Percentiles rank a stretch among this genome's conserved stretches.
Evolutionary conservation across 2,329 filamentous ascomycete species (phyloP).

Genomic region (Endothia cerciana): DNA sequence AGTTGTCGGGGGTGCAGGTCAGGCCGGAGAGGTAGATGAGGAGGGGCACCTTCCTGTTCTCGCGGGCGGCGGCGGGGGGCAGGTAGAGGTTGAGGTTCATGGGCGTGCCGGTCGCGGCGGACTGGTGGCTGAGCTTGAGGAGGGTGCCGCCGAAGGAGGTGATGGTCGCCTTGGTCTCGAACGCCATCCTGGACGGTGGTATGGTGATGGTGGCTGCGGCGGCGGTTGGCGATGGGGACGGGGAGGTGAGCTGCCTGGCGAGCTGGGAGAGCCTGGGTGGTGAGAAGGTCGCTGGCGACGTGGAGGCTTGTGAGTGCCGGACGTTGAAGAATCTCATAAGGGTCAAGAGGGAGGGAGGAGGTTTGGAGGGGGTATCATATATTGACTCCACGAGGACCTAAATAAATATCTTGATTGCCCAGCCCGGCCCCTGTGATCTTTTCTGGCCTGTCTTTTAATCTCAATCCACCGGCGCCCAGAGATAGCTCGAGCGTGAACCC

Average conservation of each 20-base stretch:
- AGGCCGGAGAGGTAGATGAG: constrained; percentile 93
- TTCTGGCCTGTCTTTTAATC: background rate
- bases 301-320: constrained; percentile 15
- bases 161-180: constrained; percentile 89
- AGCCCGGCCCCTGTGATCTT: background rate
- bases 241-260: constrained; percentile 19
- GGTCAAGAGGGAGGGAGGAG: background rate
- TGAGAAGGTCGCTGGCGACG: background rate
- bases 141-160: constrained; percentile 92
- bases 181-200: constrained; percentile 65
- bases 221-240: constrained; percentile 3
- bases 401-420: background rate
- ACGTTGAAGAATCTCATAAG: constrained; percentile 24
- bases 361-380: constrained; percentile 19
- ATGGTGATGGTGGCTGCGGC: constrained; percentile 5
- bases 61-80: constrained; percentile 66
- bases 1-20: constrained; percentile 92
- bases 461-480: background rate
- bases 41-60: constrained; percentile 72
- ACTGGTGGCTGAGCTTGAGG: constrained; percentile 88
- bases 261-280: constrained; percentile 26
- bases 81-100: constrained; percentile 95
- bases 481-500: background rate
- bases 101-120: constrained; percentile 76
- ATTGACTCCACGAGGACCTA: background rate